Evolutionary conservation across 129 eudicot species (phyloP), one percentile per base, ranked within the genome.

Genomic region (Centrapalus pauciflorus): DNA sequence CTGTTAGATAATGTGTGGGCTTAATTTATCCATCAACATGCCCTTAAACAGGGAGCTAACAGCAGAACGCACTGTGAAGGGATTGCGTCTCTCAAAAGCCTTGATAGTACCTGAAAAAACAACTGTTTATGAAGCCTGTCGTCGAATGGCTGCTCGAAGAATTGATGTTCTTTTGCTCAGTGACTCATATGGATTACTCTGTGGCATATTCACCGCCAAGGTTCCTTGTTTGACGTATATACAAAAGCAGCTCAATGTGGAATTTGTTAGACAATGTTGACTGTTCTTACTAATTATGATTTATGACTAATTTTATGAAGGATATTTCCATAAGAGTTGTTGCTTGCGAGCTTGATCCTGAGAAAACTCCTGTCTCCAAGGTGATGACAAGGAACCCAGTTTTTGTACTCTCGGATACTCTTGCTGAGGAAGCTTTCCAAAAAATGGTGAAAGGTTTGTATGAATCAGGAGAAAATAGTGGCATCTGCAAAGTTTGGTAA

Each of bases 151-250:
- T 76, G 83, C 95, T 67, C 93, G 99, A 10, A 84, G 88, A 72
- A 95, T 81, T 58, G 97, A 94, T 67, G 99, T 97, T 34, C 78
- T 94, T 48, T 75, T 94, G 80, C 83, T 94, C 65, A 94, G 96
- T 0, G 99, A 94, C 63, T 89, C 99, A 34, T 86, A 86, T 79
- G 99, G 96, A 23, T 82, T 94, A 66, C 83, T 94, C 51, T 94
- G 99, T 59, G 99, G 99, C 75, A 94, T 94, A 59, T 71, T 94
- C 66, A 94, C 96, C 5, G 99, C 89, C 51, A 89, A 87, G 99
- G 96, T 89, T 38, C 9, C 17, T 61, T n/a, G n/a, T 52, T 19
- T 13, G 51, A 7, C 54, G 11, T 12, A 28, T n/a, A n/a, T n/a
- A n/a, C n/a, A n/a, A n/a, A n/a, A n/a, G n/a, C n/a, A n/a, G n/a